These are phyloP conservation scores for Xylaria arbuscula DNA, from an alignment of 2,329 filamentous ascomycete genomes.

Conservation along the genomic window DNA sequence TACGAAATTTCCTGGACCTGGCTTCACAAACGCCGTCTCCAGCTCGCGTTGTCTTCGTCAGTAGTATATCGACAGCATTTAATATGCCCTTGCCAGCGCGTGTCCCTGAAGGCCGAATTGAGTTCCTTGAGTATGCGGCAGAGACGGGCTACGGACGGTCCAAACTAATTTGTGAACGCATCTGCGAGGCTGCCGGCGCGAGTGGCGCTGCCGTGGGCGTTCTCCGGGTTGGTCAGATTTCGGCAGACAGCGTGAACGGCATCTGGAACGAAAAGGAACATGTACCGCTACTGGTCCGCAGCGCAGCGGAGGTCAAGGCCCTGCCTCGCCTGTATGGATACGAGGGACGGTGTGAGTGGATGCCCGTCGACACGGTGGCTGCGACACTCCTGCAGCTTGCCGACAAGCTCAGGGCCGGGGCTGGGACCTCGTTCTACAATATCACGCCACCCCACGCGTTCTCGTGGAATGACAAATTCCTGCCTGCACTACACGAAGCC, in stretches of 20 bases:
- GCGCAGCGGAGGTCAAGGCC: conserved; percentile 38
- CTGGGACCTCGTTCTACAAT: conserved; percentile 43
- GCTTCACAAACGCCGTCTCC: conserved; percentile 49
- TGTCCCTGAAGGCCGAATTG: conserved; percentile 49
- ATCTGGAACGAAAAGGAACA: conserved; percentile 49
- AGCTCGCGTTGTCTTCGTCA: conserved; percentile 53
- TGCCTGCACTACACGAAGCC: conserved; percentile 45
- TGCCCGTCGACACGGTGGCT: conserved; percentile 50
- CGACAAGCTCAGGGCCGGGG: conserved; percentile 27
- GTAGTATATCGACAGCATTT: conserved; percentile 53
- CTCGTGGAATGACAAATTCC: conserved; percentile 50
- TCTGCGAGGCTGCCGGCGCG: conserved; percentile 48
- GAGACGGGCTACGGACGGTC: conserved; percentile 53
- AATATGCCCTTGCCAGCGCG: conserved; percentile 44
- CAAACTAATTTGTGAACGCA: conserved; percentile 54
- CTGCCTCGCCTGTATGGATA: conserved; percentile 43
- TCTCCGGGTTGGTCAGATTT: conserved; percentile 52
- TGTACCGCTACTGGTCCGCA: conserved; percentile 45
- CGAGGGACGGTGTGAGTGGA: conserved; percentile 48
- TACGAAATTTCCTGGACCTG: conserved; percentile 55
- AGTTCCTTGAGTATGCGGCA: conserved; percentile 45
- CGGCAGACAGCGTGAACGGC: conserved; percentile 49
- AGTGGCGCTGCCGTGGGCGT: conserved; percentile 44
- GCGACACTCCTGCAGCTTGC: conserved; percentile 42
- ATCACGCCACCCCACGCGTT: conserved; percentile 48